Base-by-base conservation (phyloP, 306 rosid species). In the Quercus dentata region DNA sequence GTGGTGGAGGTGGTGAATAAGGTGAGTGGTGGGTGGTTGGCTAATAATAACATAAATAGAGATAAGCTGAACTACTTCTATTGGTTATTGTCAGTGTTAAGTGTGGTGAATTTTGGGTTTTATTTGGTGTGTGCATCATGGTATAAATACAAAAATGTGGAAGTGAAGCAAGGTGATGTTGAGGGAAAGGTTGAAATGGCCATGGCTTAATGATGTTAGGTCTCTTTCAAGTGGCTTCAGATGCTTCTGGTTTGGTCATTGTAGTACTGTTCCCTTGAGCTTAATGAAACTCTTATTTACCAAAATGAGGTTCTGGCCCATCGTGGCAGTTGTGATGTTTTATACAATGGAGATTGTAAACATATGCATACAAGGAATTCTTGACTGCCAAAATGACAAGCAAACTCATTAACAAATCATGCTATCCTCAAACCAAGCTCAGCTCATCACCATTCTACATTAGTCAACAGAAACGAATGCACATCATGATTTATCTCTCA, bases 21-120 rank as follows among this genome's bases (percentile, higher is more conserved):
- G 75, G 91, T 79, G 17, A 93, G 94, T 15, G 94, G 98, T 31
- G 97, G 98, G 33, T 91, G 92, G 93, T 69, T 90, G 79, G 90
- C 83, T 0, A 85, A 88, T 71, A 90, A 92, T 44, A 90, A 92
- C 71, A 76, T 92, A 76, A 92, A 92, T 71, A 86, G 90, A 51
- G 91, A 92, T 63, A 82, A 84, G 70, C 69, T 90, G 58, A 77
- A 89, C 79, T 85, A 88, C 76, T 92, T 92, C 87, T 89, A 92
- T 68, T 92, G 87, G 87, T 65, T 90, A 2, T 59, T 92, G 87
- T 67, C 96, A 0, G 86, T 31, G 46, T 19, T 89, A 54, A 92
- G 97, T 20, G 86, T 90, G 30, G 6, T 82, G 1, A 92, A 92
- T 74, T 85, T 90, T 54, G 94, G 81, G 68, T 77, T 79, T 41